These are phyloP conservation scores for Sanghuangporus sanghuang DNA, from an alignment of 1,284 basidiomycete genomes.

Conservation along the genomic window DNA sequence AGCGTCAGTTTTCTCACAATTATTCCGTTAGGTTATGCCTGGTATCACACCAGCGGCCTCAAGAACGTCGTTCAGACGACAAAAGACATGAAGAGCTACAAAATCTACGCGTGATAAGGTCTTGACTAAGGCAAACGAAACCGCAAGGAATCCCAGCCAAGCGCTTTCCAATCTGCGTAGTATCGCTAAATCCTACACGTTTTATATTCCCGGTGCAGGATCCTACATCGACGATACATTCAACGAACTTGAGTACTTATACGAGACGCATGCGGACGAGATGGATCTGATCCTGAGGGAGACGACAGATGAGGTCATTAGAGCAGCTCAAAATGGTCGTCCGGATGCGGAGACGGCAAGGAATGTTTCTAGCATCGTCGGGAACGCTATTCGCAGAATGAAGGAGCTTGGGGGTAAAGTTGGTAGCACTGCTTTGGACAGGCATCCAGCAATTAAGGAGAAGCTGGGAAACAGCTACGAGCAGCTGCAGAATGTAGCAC, in stretches of 20 bases:
- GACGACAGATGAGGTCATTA: conserved; percentile 34
- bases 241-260: conserved; percentile 37
- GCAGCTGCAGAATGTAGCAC: conserved; percentile 29
- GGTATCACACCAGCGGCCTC: conserved; percentile 37
- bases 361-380: conserved; percentile 29
- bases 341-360: conserved; percentile 27
- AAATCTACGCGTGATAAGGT: conserved; percentile 33
- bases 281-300: conserved; percentile 35
- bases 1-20: not conserved
- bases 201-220: conserved; percentile 37
- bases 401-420: conserved; percentile 30
- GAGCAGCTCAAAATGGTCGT: conserved; percentile 27
- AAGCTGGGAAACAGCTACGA: conserved; percentile 30
- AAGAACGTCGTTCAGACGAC: conserved; percentile 33
- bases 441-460: conserved; percentile 31
- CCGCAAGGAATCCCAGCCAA: conserved; percentile 31
- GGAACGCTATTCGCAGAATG: conserved; percentile 20
- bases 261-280: conserved; percentile 37
- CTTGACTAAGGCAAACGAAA: conserved; percentile 26
- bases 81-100: conserved; percentile 30
- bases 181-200: conserved; percentile 37
- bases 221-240: conserved; percentile 39
- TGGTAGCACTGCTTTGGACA: conserved; percentile 28
- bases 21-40: conserved; percentile 27
- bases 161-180: conserved; percentile 35